phyloP scores from a whole-genome alignment of 2,329 filamentous ascomycete genomes.

The Penicillium decumbens region DNA sequence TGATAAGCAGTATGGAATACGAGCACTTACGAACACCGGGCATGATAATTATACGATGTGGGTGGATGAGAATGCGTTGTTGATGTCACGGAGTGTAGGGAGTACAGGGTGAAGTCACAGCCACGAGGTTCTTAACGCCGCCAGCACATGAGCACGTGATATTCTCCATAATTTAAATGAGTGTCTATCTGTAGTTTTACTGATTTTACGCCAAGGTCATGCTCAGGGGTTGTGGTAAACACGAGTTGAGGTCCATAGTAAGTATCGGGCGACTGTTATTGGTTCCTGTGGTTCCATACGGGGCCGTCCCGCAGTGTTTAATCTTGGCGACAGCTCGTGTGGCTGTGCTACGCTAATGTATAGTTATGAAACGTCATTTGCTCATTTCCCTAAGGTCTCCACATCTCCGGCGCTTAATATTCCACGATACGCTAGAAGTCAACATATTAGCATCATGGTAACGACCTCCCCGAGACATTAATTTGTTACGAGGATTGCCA shows the following conservation, averaged over 20 bases:
- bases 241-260: background rate
- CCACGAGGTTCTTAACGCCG: background rate
- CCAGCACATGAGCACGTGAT: background rate
- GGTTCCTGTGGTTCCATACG: background rate
- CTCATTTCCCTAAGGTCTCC: background rate
- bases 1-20: background rate
- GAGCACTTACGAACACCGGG: slow-evolving; percentile 33
- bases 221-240: background rate
- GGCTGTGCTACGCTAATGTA: slow-evolving; percentile 3
- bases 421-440: background rate
- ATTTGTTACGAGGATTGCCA: background rate
- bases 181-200: background rate
- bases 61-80: background rate
- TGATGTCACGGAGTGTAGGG: background rate
- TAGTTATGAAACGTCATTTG: slow-evolving; percentile 2
- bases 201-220: background rate
- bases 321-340: slow-evolving; percentile 11
- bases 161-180: background rate
- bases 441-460: background rate
- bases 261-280: background rate
- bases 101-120: background rate
- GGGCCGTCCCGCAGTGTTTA: background rate
- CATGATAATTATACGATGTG: slow-evolving; percentile 20
- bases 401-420: background rate
- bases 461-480: background rate